phyloP scores from a whole-genome alignment of 1,284 basidiomycete species.

The Puccinia coronata region DNA sequence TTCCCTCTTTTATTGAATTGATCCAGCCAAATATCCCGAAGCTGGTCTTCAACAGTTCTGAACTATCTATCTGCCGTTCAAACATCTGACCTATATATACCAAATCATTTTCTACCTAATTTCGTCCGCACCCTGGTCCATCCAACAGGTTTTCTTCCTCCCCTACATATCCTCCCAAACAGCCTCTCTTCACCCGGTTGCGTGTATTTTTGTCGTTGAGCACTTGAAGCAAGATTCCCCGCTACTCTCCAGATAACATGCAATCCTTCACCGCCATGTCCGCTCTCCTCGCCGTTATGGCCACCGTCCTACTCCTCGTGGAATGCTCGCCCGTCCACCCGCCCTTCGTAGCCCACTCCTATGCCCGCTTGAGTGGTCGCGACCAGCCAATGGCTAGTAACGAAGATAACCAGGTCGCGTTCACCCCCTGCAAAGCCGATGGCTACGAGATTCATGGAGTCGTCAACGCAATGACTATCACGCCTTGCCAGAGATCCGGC shows the following conservation, averaged over 20 bases:
- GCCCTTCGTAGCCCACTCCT: not conserved
- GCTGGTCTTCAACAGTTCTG: not conserved
- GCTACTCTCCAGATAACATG: not conserved
- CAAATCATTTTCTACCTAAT: not conserved
- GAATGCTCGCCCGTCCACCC: not conserved
- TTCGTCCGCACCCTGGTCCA: not conserved
- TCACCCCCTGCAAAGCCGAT: not conserved
- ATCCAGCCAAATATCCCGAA: not conserved
- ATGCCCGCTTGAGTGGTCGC: not conserved
- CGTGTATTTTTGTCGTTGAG: not conserved
- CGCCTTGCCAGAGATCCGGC: conserved; percentile 20
- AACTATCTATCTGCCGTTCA: not conserved
- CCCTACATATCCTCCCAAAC: not conserved
- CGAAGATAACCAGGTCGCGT: conserved; percentile 2
- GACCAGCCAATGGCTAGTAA: not conserved
- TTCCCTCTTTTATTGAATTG: not conserved
- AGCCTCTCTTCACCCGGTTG: not conserved
- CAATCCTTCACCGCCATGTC: no score
- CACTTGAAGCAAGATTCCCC: not conserved
- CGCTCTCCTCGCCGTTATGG: not conserved
- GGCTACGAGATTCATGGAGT: conserved; percentile 16
- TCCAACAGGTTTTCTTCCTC: conserved; percentile 2
- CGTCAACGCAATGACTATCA: conserved; percentile 19
- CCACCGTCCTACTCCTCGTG: not conserved
- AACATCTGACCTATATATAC: not conserved